Conservation (phyloP, 2,329 filamentous ascomycete species). For the Metarhizium robertsii region DNA sequence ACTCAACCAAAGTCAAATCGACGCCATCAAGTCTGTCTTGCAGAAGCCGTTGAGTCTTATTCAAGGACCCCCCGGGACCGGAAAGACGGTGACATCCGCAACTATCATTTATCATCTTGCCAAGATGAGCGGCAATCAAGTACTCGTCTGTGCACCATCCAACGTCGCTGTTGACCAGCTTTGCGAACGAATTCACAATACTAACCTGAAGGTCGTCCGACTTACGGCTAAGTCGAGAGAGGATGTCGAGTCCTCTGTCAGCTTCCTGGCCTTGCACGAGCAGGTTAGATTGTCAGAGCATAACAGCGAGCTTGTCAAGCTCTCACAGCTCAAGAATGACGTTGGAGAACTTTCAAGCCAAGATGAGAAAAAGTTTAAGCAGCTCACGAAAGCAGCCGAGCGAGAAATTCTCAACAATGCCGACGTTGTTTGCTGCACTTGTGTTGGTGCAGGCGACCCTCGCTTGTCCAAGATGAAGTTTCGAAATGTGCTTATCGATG, state of each 20-base stretch:
- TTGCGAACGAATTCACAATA: conserved; percentile 91
- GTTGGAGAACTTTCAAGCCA: conserved; percentile 86
- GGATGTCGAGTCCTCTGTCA: conserved; percentile 96
- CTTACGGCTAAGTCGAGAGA: conserved; percentile 98
- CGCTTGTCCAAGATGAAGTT: conserved; percentile 96
- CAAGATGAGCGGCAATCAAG: conserved; percentile 89
- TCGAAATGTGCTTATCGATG: conserved; percentile 93
- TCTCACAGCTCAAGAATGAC: conserved; percentile 87
- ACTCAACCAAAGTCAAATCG: conserved; percentile 90
- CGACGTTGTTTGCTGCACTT: conserved; percentile 98
- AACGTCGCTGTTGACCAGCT: conserved; percentile 98
- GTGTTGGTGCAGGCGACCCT: conserved; percentile 92
- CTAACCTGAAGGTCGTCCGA: conserved; percentile 90
- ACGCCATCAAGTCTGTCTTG: conserved; percentile 89
- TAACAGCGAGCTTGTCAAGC: conserved; percentile 85
- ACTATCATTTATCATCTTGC: conserved; percentile 97
- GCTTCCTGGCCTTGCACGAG: conserved; percentile 89
- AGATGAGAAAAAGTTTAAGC: conserved; percentile 98
- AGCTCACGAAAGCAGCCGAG: conserved; percentile 86
- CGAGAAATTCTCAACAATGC: conserved; percentile 91
- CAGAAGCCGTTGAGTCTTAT: conserved; percentile 92
- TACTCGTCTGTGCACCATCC: conserved; percentile 92
- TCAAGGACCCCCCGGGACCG: conserved; percentile 91
- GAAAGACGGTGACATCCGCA: conserved; percentile 96
- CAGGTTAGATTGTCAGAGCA: conserved; percentile 97